Evolutionary conservation across 176 grass and related monocot species (phyloP).

Genomic region (Eragrostis nindensis): DNA sequence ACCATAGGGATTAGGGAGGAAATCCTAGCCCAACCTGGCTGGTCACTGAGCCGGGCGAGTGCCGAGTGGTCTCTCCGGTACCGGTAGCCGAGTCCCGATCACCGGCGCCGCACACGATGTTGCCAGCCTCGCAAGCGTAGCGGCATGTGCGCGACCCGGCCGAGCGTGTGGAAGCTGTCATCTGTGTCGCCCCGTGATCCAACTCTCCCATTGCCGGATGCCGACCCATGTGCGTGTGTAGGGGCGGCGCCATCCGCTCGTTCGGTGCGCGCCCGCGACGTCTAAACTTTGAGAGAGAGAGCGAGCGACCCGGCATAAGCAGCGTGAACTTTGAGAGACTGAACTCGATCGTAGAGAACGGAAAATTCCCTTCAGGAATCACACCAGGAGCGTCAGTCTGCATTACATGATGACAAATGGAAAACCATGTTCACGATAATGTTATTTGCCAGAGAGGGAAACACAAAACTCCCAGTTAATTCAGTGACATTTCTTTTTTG

Average conservation of each 20-base stretch:
- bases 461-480: constrained; percentile 5
- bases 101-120: background rate
- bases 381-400: no score
- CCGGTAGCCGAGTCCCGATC: no score
- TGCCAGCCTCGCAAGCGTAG: background rate
- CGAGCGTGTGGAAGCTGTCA: background rate
- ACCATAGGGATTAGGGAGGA: no score
- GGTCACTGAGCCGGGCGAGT: no score
- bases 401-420: background rate
- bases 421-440: constrained; percentile 3
- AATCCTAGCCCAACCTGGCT: no score
- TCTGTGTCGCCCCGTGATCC: background rate
- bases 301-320: no score
- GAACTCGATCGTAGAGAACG: no score
- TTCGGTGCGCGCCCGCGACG: no score
- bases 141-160: background rate
- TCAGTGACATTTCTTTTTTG: constrained; percentile 9
- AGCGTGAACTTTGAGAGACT: no score
- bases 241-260: background rate
- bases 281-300: no score
- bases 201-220: background rate
- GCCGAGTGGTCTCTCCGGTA: no score
- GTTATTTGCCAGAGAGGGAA: background rate
- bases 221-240: background rate
- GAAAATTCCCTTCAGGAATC: no score